phyloP scores from a whole-genome alignment of 257 asterid genomes.

The Lycium barbarum region DNA sequence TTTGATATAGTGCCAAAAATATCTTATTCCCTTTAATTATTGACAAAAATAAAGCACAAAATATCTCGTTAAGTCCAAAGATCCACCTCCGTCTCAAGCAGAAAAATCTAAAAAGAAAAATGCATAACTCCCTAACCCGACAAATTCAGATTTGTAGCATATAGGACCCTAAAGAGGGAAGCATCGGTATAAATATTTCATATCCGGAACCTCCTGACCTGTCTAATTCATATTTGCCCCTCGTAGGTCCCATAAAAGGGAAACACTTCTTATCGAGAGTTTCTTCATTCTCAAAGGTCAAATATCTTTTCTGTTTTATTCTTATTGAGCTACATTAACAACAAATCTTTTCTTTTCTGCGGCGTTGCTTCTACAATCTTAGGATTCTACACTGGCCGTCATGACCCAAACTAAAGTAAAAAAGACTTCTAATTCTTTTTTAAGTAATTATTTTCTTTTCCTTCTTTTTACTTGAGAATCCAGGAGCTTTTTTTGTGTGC shows the following conservation, averaged over 20 bases:
- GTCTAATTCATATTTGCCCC: neutral
- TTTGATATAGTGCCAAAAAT: neutral
- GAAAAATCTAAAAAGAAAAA: too few species aligned
- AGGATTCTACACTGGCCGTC: too few species aligned
- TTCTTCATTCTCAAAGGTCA: accelerated
- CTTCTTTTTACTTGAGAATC: neutral
- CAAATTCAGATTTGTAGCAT: too few species aligned
- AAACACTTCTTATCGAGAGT: neutral
- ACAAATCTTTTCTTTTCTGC: neutral
- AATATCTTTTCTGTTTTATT: neutral
- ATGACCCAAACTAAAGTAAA: neutral
- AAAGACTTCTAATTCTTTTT: neutral
- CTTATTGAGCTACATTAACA: neutral
- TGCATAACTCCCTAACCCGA: too few species aligned
- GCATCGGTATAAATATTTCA: neutral
- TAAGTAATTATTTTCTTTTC: neutral
- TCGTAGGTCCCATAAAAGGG: neutral
- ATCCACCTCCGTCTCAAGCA: too few species aligned
- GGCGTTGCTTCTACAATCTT: neutral
- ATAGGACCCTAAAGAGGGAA: too few species aligned
- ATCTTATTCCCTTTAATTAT: too few species aligned
- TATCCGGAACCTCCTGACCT: accelerated
- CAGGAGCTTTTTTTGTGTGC: neutral
- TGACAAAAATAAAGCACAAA: too few species aligned
- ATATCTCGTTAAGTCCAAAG: too few species aligned